Percentiles rank a stretch among this genome's conserved stretches.
Conservation (phyloP, 2,329 filamentous ascomycete genomes). For the Fusarium gaditjirri region DNA sequence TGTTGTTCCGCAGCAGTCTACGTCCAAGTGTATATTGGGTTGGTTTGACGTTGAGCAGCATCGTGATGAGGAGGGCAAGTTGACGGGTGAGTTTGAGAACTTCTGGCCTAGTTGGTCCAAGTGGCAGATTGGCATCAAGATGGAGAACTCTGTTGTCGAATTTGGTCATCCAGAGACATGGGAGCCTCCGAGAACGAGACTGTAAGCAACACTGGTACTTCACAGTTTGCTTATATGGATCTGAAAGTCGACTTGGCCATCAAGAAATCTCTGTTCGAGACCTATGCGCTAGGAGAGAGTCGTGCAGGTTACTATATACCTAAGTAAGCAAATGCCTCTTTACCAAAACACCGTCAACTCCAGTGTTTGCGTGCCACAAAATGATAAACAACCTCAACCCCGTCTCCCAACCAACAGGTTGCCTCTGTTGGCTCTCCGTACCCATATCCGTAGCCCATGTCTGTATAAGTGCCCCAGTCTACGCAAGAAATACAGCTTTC, state of each 20-base stretch:
- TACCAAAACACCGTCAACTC: slow-evolving; percentile 42
- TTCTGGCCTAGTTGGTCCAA: slow-evolving; percentile 60
- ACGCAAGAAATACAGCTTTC: slow-evolving; percentile 34
- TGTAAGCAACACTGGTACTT: slow-evolving; percentile 17
- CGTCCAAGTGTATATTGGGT: slow-evolving; percentile 50
- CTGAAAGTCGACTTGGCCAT: slow-evolving; percentile 1
- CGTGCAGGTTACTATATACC: slow-evolving; percentile 21
- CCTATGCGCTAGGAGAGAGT: slow-evolving; percentile 13
- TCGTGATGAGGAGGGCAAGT: slow-evolving; percentile 38
- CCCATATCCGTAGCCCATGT: background rate
- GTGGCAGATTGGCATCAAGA: slow-evolving; percentile 56
- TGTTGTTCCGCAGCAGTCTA: slow-evolving; percentile 48
- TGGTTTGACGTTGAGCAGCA: slow-evolving; percentile 61
- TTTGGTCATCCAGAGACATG: slow-evolving; percentile 47
- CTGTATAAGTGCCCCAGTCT: slow-evolving; percentile 39
- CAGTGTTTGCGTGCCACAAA: slow-evolving; percentile 25
- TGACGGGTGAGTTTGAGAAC: slow-evolving; percentile 48
- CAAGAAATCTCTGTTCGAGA: slow-evolving; percentile 31
- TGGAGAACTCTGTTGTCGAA: slow-evolving; percentile 49
- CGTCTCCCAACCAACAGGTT: slow-evolving; percentile 28
- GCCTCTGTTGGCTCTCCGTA: slow-evolving; percentile 33
- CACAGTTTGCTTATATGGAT: background rate
- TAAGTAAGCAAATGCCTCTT: slow-evolving; percentile 28
- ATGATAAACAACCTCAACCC: slow-evolving; percentile 6
- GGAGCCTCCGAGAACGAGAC: slow-evolving; percentile 41